phyloP scores from a whole-genome alignment of 805 yeast species.

The Candida manassasensis region DNA sequence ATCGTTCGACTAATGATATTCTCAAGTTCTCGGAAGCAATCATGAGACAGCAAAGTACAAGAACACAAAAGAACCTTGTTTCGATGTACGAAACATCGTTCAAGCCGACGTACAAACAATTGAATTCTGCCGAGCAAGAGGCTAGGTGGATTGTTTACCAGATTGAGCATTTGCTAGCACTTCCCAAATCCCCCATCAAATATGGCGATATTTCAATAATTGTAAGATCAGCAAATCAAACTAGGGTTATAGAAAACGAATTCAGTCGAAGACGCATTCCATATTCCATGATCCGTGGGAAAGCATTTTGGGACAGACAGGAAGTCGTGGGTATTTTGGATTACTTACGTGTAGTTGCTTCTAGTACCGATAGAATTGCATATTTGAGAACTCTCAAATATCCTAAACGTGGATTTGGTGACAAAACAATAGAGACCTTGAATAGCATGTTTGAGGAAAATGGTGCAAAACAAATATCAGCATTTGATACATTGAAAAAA shows the following conservation, averaged over 20 bases:
- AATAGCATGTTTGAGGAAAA: conserved; percentile 11
- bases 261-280: conserved; percentile 55
- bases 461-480: conserved; percentile 6
- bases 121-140: conserved; percentile 46
- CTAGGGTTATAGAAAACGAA: conserved; percentile 61
- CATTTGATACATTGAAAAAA: conserved; percentile 7
- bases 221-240: conserved; percentile 58
- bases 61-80: conserved; percentile 39
- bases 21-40: conserved; percentile 58
- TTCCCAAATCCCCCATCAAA: conserved; percentile 40
- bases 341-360: conserved; percentile 57
- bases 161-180: conserved; percentile 41
- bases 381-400: conserved; percentile 50
- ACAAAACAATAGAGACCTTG: conserved; percentile 38
- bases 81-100: conserved; percentile 43
- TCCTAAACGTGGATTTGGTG: conserved; percentile 70
- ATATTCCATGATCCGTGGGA: conserved; percentile 65
- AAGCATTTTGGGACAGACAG: conserved; percentile 72
- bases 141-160: conserved; percentile 56
- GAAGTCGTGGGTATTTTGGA: conserved; percentile 64
- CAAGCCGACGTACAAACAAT: conserved; percentile 43
- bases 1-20: conserved; percentile 72
- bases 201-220: conserved; percentile 69
- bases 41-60: conserved; percentile 51
- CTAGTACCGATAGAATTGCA: conserved; percentile 58